Evolutionary conservation across 495 filamentous ascomycete genomes (phyloP).

Genomic region (Tuber aestivum): DNA sequence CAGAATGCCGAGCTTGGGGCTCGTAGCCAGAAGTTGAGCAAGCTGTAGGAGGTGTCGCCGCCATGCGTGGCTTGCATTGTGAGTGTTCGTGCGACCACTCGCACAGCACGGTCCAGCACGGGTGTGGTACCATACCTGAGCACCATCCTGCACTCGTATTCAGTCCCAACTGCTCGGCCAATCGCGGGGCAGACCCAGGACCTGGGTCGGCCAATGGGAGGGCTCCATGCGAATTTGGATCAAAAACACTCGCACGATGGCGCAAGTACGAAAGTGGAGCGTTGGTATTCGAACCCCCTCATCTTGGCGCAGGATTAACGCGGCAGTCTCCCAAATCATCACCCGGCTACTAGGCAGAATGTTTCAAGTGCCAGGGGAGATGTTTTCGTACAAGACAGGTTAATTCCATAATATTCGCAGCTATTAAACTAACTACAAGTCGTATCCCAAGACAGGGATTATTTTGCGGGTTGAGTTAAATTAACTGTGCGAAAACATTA

Average conservation of each 20-base stretch:
- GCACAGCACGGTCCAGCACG: background rate
- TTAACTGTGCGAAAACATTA: no score
- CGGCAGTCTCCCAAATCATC: background rate
- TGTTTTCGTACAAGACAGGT: no score
- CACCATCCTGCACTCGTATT: background rate
- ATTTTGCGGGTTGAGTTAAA: no score
- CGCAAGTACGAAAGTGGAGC: background rate
- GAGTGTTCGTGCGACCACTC: background rate
- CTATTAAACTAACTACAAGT: no score
- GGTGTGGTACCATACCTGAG: background rate
- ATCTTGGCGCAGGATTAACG: background rate
- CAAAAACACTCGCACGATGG: background rate
- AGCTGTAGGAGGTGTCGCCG: background rate
- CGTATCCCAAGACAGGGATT: no score
- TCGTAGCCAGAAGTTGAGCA: background rate
- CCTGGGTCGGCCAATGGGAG: background rate
- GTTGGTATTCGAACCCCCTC: background rate
- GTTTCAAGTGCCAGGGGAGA: no score
- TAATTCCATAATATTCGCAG: no score
- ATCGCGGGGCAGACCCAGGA: background rate
- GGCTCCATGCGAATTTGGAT: background rate
- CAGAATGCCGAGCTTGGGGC: background rate
- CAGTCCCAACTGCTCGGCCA: background rate
- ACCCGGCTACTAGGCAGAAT: background rate
- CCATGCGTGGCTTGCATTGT: background rate